Percentiles rank a stretch among this genome's conserved stretches.
phyloP scores from a whole-genome alignment of 441 rosid genomes.

The Codiaeum variegatum region DNA sequence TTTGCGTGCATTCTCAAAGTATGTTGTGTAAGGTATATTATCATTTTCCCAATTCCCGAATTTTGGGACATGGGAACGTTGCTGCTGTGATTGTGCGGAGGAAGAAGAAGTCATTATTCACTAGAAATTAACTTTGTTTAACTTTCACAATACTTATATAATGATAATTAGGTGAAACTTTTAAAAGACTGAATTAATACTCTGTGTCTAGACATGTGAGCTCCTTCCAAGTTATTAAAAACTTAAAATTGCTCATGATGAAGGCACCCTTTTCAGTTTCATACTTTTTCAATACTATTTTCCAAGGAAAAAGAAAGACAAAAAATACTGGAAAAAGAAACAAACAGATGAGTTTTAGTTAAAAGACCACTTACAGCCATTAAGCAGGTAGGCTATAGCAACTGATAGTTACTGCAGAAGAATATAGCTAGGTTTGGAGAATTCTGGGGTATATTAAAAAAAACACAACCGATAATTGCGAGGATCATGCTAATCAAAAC shows the following conservation, averaged over 20 bases:
- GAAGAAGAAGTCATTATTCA: neutral
- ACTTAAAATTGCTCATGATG: neutral
- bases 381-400: neutral
- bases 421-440: neutral
- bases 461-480: conserved; percentile 18
- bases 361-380: conserved; percentile 18
- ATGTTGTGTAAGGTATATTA: conserved; percentile 42
- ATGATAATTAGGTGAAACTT: neutral
- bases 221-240: neutral
- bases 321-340: neutral
- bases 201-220: neutral
- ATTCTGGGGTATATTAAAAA: neutral
- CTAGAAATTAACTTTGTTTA: too few relatives aligned
- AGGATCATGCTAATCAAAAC: conserved; percentile 14
- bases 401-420: neutral
- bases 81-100: conserved; percentile 18
- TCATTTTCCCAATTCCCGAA: conserved; percentile 57
- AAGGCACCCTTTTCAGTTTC: neutral
- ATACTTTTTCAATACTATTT: too few relatives aligned
- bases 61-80: conserved; percentile 41
- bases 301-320: neutral
- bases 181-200: neutral
- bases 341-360: neutral
- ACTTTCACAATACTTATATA: neutral
- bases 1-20: conserved; percentile 49